Evolutionary conservation across 1,284 basidiomycete genomes (phyloP).

Genomic region (Ceratobasidium sp.): DNA sequence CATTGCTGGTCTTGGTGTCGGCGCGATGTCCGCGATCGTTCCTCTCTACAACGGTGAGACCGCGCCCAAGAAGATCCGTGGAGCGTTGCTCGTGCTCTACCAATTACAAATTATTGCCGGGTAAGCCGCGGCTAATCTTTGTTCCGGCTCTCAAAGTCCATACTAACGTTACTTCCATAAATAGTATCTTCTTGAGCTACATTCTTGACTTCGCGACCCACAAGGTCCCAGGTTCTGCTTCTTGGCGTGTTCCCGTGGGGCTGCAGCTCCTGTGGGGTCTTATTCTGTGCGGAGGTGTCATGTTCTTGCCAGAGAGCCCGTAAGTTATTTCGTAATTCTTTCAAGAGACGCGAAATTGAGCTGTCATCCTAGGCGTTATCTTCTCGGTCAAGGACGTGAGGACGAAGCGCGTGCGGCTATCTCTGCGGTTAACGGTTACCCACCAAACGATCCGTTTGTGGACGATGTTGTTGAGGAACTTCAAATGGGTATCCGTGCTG

Average conservation of each 20-base stretch:
- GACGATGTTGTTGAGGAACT: constrained; percentile 77
- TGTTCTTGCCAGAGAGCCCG: constrained; percentile 86
- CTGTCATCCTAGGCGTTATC: constrained; percentile 65
- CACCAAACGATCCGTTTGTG: constrained; percentile 73
- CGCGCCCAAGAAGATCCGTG: constrained; percentile 80
- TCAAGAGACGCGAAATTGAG: background rate
- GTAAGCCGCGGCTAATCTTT: constrained; percentile 56
- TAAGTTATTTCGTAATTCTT: constrained; percentile 56
- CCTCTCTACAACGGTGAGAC: constrained; percentile 87
- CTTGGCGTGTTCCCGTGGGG: constrained; percentile 72
- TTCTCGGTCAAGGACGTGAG: constrained; percentile 67
- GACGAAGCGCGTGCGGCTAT: constrained; percentile 73
- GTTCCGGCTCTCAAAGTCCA: background rate
- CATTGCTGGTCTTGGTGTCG: constrained; percentile 80
- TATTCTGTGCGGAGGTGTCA: constrained; percentile 75
- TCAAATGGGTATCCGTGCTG: constrained; percentile 69
- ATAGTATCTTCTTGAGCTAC: constrained; percentile 78
- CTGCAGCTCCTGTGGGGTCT: constrained; percentile 77
- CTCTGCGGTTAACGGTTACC: constrained; percentile 74
- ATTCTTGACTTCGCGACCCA: constrained; percentile 80
- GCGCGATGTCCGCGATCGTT: constrained; percentile 83
- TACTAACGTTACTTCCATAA: constrained; percentile 36
- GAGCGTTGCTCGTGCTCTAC: constrained; percentile 79
- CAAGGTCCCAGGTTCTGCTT: constrained; percentile 68
- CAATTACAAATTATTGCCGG: constrained; percentile 81